A percentile compares a stretch with the other conserved stretches of the same genome.
These are phyloP conservation scores for Plasmodium vinckei DNA, from an alignment of 169 alveolate genomes.

Conservation along the genomic window DNA sequence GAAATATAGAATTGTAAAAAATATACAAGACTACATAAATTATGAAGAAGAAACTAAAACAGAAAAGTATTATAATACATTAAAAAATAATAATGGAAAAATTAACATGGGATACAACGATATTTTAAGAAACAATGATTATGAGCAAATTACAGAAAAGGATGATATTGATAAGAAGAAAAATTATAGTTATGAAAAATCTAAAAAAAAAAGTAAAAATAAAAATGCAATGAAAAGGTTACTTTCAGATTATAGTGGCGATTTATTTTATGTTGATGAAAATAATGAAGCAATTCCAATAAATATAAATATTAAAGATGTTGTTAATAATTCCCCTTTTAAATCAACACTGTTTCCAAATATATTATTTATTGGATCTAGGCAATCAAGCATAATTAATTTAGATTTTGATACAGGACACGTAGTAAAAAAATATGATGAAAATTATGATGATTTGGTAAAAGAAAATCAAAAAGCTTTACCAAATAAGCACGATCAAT, in stretches of 20 bases:
- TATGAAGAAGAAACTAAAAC: conserved; percentile 15
- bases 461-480: conserved; percentile 6
- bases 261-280: conserved; percentile 83
- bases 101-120: background rate
- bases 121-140: conserved; percentile 19
- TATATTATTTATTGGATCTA: conserved; percentile 82
- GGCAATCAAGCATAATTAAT: conserved; percentile 80
- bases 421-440: conserved; percentile 55
- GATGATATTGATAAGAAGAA: background rate
- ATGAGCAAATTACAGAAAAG: background rate
- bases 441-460: conserved; percentile 11
- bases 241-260: conserved; percentile 75
- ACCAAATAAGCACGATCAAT: conserved; percentile 14
- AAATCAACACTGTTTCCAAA: conserved; percentile 84
- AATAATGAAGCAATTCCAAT: conserved; percentile 76
- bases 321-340: conserved; percentile 86
- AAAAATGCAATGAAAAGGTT: conserved; percentile 33
- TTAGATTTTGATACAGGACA: conserved; percentile 71
- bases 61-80: conserved; percentile 6
- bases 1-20: conserved; percentile 58
- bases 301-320: conserved; percentile 83
- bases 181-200: conserved; percentile 14
- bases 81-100: conserved; percentile 6
- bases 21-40: conserved; percentile 28
- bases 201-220: conserved; percentile 10